Evolutionary conservation across 192 early-diverging fungal genomes (phyloP), one percentile per base, ranked within the genome.

Genomic region (Allomyces macrogynus): DNA sequence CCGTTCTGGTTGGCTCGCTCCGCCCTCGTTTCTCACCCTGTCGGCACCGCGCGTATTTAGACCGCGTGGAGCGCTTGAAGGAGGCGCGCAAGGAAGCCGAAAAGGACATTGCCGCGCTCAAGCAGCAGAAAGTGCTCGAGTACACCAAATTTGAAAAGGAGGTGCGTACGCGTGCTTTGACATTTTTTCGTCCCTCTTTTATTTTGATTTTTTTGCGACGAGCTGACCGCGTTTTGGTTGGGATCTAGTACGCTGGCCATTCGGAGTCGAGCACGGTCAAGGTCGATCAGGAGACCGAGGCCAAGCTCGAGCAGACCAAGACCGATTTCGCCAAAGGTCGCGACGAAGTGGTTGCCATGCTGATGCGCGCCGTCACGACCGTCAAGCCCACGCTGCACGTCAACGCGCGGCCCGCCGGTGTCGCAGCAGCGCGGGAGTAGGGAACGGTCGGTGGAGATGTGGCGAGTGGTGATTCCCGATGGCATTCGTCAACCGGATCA

Each of bases 51-150:
- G 43, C 60, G 40, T 23, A 22, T 22, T 7, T 67, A 89, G 86
- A 93, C 76, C 90, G 95, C 64, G 82, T 90, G 63, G 84, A 93
- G 74, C 82, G 90, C 61, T 77, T 98, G 62, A 92, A 93, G 79
- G 92, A 91, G 70, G 95, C 95, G n/a, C 87, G 95, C 66, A 82
- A 86, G 12, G 91, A 93, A 68, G 95, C 95, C 25, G 79, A 78
- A 66, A 91, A 91, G 75, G 95, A 93, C 63, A 93, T 98, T 66
- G 87, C 89, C 60, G 78, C 77, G 44, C 77, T 94, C 61, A 93
- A 94, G 74, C 76, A 76, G 54, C 78, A 83, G 72, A 97, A 94
- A 80, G 85, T 85, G 68, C 74, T 78, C 49, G 91, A 93, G 68
- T 90, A 87, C 69, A 75, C 80, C 66, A 68, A 70, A 24, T 91